Base-by-base conservation (phyloP, 768 basidiomycete genomes). In the Kwoniella bestiolae region DNA sequence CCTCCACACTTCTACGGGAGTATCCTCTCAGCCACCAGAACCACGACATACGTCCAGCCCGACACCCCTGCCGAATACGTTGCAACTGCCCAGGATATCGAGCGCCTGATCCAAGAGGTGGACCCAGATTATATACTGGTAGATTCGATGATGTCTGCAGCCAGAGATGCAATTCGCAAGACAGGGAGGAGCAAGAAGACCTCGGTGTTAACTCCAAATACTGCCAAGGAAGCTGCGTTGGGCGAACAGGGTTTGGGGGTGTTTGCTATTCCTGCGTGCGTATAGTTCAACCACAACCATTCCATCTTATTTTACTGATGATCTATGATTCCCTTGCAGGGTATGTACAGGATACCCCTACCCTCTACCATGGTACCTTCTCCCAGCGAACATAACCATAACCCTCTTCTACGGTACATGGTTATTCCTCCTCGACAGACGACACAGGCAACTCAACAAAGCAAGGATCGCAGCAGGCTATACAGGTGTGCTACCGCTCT, bases 221-320 rank as follows among this genome's bases (percentile, higher is more conserved):
- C 65, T 2, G 21, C 68, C 35, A 66, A 65, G 26, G 72, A 74
- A 25, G 52, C 55, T 25, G 70, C 67, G 16, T 23, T 34, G 6
- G 52, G 38, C 7, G 67, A 64, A 9, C 65, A 69, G 41, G 67
- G 56, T 5, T 25, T 41, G 8, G 29, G 32, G 3, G 50, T 53
- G 4, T 67, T 71, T 31, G n/a, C 29, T 7, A 65, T 51, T 23
- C 69, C 72, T 2, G 49, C 56, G 72, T 74, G 46, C 61, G 72
- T 69, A 0, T n/a, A n/a, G n/a, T n/a, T n/a, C n/a, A n/a, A n/a
- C n/a, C n/a, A n/a, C n/a, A n/a, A n/a, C n/a, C n/a, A n/a, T n/a
- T n/a, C n/a, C n/a, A n/a, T n/a, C n/a, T n/a, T n/a, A n/a, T n/a
- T n/a, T n/a, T n/a, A n/a, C n/a, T n/a, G n/a, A n/a, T n/a, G n/a